Conservation (phyloP, 768 basidiomycete species). For the Brasilioporus rufonigricans region DNA sequence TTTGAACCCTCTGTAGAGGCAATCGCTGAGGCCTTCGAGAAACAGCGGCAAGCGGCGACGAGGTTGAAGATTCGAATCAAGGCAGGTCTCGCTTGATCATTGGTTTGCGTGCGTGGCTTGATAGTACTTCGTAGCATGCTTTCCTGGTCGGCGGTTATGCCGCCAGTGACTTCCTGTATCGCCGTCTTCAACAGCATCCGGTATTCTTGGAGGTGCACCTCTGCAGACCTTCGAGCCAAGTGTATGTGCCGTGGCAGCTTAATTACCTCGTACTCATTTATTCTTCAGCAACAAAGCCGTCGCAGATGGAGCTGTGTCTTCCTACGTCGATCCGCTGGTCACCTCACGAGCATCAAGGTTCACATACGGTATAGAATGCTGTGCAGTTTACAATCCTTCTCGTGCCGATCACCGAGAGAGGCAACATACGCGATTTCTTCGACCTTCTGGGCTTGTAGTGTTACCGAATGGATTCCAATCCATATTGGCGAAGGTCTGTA, state of each 20-base stretch:
- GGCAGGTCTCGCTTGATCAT: too few species aligned
- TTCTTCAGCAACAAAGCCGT: background rate
- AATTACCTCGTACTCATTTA: background rate
- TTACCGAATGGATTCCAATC: conserved; percentile 36
- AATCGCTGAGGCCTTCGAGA: conserved; percentile 33
- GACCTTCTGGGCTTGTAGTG: conserved; percentile 26
- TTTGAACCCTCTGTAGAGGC: conserved; percentile 44
- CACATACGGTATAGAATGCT: conserved; percentile 37
- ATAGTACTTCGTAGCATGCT: too few species aligned
- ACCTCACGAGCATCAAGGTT: conserved; percentile 40
- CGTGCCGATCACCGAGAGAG: conserved; percentile 39
- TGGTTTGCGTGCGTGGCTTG: too few species aligned
- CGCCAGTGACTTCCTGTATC: conserved; percentile 46
- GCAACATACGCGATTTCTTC: conserved; percentile 13
- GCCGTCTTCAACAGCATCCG: conserved; percentile 38
- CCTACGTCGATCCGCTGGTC: conserved; percentile 44
- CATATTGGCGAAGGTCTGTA: conserved; percentile 34
- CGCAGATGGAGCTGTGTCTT: conserved; percentile 12
- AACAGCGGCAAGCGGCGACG: conserved; percentile 23
- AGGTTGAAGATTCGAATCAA: conserved; percentile 26
- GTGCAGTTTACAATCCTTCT: conserved; percentile 21
- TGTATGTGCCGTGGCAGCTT: conserved; percentile 34
- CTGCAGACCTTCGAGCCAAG: conserved; percentile 46
- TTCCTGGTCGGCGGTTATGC: conserved; percentile 54
- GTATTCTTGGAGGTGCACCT: conserved; percentile 37